phyloP scores from a whole-genome alignment of 2,329 filamentous ascomycete genomes.

The Lecanicillium sp. region DNA sequence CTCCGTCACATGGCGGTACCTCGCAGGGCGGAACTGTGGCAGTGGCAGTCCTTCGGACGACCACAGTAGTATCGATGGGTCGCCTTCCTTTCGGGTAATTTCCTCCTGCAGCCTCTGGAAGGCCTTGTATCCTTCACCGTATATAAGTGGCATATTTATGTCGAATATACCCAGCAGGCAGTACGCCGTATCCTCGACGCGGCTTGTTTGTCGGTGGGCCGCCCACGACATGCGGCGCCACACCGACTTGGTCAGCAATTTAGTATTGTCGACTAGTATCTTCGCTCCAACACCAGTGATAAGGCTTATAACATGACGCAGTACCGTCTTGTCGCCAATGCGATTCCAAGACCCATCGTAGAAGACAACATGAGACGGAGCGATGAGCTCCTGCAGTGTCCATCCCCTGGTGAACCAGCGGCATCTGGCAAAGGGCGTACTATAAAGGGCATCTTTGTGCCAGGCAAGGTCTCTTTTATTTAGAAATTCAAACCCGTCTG shows the following conservation, averaged over 20 bases:
- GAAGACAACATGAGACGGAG: too few species aligned
- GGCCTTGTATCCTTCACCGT: slow-evolving; percentile 15
- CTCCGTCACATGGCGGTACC: neutral
- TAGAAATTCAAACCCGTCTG: slow-evolving; percentile 2
- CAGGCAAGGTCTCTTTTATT: too few species aligned
- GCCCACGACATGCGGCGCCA: slow-evolving; percentile 13
- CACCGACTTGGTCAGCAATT: too few species aligned
- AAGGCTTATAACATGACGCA: slow-evolving; percentile 11
- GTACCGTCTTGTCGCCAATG: slow-evolving; percentile 9
- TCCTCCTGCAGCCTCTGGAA: slow-evolving; percentile 12
- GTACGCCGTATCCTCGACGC: slow-evolving; percentile 16
- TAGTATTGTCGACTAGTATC: too few species aligned
- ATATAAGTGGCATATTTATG: slow-evolving; percentile 20
- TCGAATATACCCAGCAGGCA: slow-evolving; percentile 18
- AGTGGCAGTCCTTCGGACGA: neutral
- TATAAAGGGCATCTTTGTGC: neutral
- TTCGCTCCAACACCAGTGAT: too few species aligned
- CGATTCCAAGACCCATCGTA: too few species aligned
- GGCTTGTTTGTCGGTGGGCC: slow-evolving; percentile 11
- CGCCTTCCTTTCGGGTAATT: slow-evolving; percentile 7
- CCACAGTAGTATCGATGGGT: slow-evolving; percentile 10
- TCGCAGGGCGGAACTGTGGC: neutral
- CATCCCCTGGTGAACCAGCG: slow-evolving; percentile 15
- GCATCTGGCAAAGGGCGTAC: slow-evolving; percentile 8
- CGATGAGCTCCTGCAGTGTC: slow-evolving; percentile 16